A percentile compares a stretch with the other conserved stretches of the same genome.
Evolutionary conservation across 305 asterid species (phyloP).

Genomic region (Fraxinus xanthoxyloides): DNA sequence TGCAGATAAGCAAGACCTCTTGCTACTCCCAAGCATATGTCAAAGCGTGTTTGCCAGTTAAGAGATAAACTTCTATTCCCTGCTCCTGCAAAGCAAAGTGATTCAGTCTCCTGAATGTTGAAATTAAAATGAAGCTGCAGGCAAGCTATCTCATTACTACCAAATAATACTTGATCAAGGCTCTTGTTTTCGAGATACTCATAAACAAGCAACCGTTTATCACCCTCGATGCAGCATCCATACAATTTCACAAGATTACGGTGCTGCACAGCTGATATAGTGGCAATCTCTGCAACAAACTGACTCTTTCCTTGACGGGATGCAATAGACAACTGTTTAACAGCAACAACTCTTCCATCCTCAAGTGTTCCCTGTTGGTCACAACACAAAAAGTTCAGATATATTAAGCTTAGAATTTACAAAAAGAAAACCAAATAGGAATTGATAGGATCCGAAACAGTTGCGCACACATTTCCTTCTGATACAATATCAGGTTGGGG

Average conservation of each 20-base stretch:
- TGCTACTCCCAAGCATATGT: conserved; percentile 79
- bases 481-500: background rate
- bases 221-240: conserved; percentile 87
- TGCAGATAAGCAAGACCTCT: conserved; percentile 78
- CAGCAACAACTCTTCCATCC: conserved; percentile 66
- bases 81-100: conserved; percentile 25
- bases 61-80: conserved; percentile 45
- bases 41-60: conserved; percentile 63
- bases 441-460: background rate
- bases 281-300: conserved; percentile 74
- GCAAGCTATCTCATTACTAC: conserved; percentile 25
- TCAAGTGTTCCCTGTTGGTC: conserved; percentile 55
- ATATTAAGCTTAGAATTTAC: background rate
- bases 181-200: conserved; percentile 76
- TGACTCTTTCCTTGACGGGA: conserved; percentile 81
- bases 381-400: background rate
- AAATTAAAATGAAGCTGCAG: background rate
- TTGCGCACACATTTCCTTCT: background rate
- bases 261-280: conserved; percentile 77
- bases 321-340: conserved; percentile 62
- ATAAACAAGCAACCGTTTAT: conserved; percentile 63
- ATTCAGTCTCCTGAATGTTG: background rate
- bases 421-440: background rate
- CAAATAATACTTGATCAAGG: conserved; percentile 72
- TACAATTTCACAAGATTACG: conserved; percentile 76